Base-by-base conservation (phyloP, 805 yeast species). In the Candida sanyiensis region DNA sequence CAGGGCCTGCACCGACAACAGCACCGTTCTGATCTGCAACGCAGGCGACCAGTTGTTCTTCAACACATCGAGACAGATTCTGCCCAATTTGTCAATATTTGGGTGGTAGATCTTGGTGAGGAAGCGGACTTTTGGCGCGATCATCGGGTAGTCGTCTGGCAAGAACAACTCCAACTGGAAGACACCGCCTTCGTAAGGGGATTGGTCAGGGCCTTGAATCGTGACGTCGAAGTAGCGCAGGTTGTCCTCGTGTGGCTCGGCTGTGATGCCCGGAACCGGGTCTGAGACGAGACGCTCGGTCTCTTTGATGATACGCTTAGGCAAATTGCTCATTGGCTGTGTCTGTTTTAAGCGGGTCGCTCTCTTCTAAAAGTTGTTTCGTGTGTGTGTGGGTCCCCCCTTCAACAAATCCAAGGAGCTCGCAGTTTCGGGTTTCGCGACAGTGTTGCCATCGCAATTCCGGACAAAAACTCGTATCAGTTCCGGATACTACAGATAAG, bases 31-130 rank as follows among this genome's bases (percentile, higher is more conserved):
- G 47, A 93, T 93, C 60, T 93, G 97, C 44, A 90, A 69, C 0
- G 98, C 98, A 4, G 98, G 97, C 8, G 95, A 84, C 98, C 98
- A 93, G 64, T 90, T 89, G 52, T 85, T 74, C 64, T 90, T 93
- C 58, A 93, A 70, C 29, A 93, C 97, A 59, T 93, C 97, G 37
- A 93, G 72, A 64, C 98, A 93, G 52, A 93, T 90, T 48, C 98
- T 73, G 7, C 98, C 98, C 47, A 93, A 69, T 58, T 93, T 76
- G 58, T 93, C 98, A 50, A 93, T 93, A 61, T 93, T 93, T 30
- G 96, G 98, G 57, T 93, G 98, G 61, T 93, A 93, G 20, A 93
- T 89, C 61, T 81, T 86, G 22, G 98, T 93, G 46, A 93, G 65
- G 53, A 93, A 93, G 42, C 98, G 73, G 38, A 93, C 94, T 58